These are phyloP conservation scores for Ilex asprella DNA, from an alignment of 257 asterid genomes.

Conservation along the genomic window DNA sequence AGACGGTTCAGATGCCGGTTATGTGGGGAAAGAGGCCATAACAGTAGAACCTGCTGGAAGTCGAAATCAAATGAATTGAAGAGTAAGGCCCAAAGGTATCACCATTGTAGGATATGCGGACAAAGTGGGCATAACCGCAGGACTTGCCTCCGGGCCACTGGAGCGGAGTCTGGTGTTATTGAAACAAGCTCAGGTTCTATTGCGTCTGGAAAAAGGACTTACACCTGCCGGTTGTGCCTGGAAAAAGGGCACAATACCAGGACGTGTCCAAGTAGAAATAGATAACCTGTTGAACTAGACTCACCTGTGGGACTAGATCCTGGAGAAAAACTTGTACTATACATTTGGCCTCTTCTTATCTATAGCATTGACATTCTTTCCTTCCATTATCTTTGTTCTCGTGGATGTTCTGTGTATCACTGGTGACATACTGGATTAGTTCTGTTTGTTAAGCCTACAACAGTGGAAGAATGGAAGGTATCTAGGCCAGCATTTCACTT, in stretches of 20 bases:
- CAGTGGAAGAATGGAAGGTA: too few relatives aligned
- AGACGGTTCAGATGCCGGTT: slow-evolving; percentile 54
- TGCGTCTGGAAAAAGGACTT: slow-evolving; percentile 18
- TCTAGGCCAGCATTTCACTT: too few relatives aligned
- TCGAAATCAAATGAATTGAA: slow-evolving; percentile 28
- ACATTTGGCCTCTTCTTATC: too few relatives aligned
- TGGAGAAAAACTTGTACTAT: too few relatives aligned
- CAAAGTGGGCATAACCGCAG: slow-evolving; percentile 61
- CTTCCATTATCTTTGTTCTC: too few relatives aligned
- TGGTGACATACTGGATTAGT: too few relatives aligned
- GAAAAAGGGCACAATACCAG: slow-evolving; percentile 51
- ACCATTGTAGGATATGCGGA: slow-evolving; percentile 59
- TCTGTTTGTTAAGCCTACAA: too few relatives aligned
- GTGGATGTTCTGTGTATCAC: too few relatives aligned
- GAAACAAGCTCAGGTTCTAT: slow-evolving; percentile 13
- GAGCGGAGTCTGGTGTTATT: slow-evolving; percentile 16
- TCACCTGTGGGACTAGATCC: not conserved
- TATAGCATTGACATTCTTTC: too few relatives aligned
- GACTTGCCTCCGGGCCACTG: slow-evolving; percentile 51
- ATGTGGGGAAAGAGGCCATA: slow-evolving; percentile 88
- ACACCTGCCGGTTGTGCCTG: slow-evolving; percentile 39
- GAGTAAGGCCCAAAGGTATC: slow-evolving; percentile 28
- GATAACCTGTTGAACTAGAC: slow-evolving; percentile 5
- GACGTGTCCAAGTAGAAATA: slow-evolving; percentile 45
- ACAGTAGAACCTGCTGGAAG: slow-evolving; percentile 70